These are phyloP conservation scores for Deinandra increscens DNA, from an alignment of 129 eudicot species.

Conservation along the genomic window DNA sequence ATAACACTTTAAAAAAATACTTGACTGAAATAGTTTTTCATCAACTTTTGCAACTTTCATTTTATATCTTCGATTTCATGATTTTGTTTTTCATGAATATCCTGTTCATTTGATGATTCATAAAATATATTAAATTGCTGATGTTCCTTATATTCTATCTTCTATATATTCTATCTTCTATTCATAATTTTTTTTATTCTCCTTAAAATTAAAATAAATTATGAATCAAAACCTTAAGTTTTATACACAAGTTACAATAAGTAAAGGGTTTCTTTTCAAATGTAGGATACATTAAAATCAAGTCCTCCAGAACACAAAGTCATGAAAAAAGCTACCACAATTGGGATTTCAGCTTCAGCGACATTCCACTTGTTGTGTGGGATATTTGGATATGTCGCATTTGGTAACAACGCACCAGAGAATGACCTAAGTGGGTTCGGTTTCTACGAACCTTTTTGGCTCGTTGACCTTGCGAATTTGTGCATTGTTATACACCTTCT, in stretches of 20 bases:
- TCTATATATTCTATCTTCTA: too few species aligned
- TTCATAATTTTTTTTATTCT: background rate
- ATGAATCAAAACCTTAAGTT: background rate
- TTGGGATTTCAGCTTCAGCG: conserved; percentile 44
- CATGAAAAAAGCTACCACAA: conserved; percentile 52
- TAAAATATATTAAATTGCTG: too few species aligned
- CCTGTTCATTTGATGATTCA: too few species aligned
- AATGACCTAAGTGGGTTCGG: conserved; percentile 37
- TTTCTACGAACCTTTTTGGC: conserved; percentile 69
- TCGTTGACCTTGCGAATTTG: conserved; percentile 53
- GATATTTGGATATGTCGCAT: conserved; percentile 57
- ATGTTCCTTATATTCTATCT: too few species aligned
- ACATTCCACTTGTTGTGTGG: conserved; percentile 56
- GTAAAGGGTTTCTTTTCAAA: background rate
- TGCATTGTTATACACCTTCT: conserved; percentile 60
- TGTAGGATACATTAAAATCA: conserved; percentile 51
- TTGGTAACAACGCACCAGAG: conserved; percentile 69
- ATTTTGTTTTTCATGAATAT: too few species aligned
- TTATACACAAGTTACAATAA: background rate
- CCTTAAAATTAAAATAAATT: too few species aligned
- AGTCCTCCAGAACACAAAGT: conserved; percentile 37
- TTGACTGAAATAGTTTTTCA: too few species aligned
- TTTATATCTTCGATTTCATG: too few species aligned
- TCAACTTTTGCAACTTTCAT: too few species aligned
- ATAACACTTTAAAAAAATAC: too few species aligned